Percentiles rank a stretch among this genome's conserved stretches.
Evolutionary conservation across 169 alveolate species (phyloP).

Genomic region (Babesia gibsoni): DNA sequence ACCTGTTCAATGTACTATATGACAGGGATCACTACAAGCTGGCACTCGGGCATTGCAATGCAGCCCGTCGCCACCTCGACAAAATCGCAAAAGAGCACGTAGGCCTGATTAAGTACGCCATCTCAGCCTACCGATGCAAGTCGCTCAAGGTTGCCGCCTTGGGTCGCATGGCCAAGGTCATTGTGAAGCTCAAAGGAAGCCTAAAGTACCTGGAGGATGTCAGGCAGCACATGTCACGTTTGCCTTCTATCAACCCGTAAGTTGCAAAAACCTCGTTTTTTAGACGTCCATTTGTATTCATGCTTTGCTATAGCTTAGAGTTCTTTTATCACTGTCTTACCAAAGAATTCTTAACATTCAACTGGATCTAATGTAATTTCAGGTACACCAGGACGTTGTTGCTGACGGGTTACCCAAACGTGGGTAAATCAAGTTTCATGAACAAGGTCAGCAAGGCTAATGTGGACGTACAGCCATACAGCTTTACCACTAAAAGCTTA

Average conservation of each 20-base stretch:
- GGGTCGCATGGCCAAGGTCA: constrained; percentile 97
- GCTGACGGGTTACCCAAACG: constrained; percentile 98
- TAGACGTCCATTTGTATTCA: no score
- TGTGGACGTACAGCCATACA: constrained; percentile 98
- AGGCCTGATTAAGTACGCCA: constrained; percentile 93
- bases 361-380: neutral
- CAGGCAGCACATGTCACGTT: constrained; percentile 94
- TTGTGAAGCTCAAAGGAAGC: constrained; percentile 92
- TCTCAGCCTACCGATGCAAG: constrained; percentile 95
- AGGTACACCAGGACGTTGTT: constrained; percentile 85
- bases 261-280: no score
- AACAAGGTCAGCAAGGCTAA: constrained; percentile 95
- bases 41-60: constrained; percentile 96
- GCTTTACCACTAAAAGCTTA: constrained; percentile 98
- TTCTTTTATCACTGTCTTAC: no score
- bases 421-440: constrained; percentile 97
- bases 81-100: constrained; percentile 96
- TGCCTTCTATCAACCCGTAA: constrained; percentile 95
- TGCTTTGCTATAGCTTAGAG: no score
- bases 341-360: no score
- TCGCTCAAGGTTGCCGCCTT: constrained; percentile 97
- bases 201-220: constrained; percentile 97
- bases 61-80: constrained; percentile 90
- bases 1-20: constrained; percentile 94
- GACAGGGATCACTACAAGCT: constrained; percentile 99